Percentiles rank a stretch among this genome's conserved stretches.
Evolutionary conservation across 805 yeast species (phyloP).

Genomic region (Candida bentonensis): DNA sequence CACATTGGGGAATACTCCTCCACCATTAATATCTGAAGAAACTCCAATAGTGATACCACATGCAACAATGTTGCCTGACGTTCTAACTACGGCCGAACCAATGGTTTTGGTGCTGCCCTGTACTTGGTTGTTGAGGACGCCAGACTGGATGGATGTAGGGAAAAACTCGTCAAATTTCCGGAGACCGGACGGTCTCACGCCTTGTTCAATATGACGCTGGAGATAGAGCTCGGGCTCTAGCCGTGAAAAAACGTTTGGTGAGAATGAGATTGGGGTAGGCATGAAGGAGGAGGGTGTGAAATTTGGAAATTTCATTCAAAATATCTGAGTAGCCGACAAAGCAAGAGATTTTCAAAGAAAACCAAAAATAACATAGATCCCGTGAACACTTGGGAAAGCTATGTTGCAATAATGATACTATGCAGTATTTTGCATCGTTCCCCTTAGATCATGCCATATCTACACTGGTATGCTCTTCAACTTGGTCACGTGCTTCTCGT

Average conservation of each 20-base stretch:
- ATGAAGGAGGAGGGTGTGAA: too few relatives aligned
- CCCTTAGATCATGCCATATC: too few relatives aligned
- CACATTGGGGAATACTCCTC: slow-evolving; percentile 55
- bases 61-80: slow-evolving; percentile 61
- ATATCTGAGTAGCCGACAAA: too few relatives aligned
- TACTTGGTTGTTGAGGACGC: slow-evolving; percentile 9
- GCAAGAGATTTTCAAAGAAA: too few relatives aligned
- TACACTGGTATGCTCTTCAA: too few relatives aligned
- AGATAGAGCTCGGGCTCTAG: slow-evolving; percentile 77
- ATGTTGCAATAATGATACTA: too few relatives aligned
- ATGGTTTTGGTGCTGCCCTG: slow-evolving; percentile 23
- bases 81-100: slow-evolving; percentile 56
- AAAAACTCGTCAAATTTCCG: slow-evolving; percentile 64
- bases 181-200: slow-evolving; percentile 56
- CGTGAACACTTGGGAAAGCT: too few relatives aligned
- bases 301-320: too few relatives aligned
- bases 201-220: slow-evolving; percentile 61
- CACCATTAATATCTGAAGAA: slow-evolving; percentile 36
- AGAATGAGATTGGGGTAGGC: slow-evolving; percentile 26
- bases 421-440: too few relatives aligned
- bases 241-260: slow-evolving; percentile 70
- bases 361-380: too few relatives aligned
- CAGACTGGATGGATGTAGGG: slow-evolving; percentile 28
- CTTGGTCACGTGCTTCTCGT: too few relatives aligned
- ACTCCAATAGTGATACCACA: slow-evolving; percentile 53